Evolutionary conservation across 2,329 filamentous ascomycete species (phyloP).

Genomic region (Pyrenophora graminea): DNA sequence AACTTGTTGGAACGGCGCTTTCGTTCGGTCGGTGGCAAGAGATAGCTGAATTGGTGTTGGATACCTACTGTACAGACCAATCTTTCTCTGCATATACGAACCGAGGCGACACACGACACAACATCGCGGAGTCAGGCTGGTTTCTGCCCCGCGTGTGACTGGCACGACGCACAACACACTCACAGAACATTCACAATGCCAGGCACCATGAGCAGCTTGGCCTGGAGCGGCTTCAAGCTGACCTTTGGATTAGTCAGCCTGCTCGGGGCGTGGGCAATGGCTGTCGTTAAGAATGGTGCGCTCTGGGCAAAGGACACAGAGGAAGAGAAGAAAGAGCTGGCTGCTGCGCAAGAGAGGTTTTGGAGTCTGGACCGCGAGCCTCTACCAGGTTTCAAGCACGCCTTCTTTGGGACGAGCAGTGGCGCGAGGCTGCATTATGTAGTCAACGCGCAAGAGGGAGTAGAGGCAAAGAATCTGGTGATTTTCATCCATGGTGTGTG

Average conservation of each 20-base stretch:
- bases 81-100: no score
- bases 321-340: constrained; percentile 28
- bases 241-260: constrained; percentile 39
- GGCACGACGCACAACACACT: not conserved
- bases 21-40: no score
- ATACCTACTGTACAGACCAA: no score
- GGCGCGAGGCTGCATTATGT: constrained; percentile 62
- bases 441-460: constrained; percentile 36
- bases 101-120: no score
- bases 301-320: constrained; percentile 33
- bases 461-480: constrained; percentile 48
- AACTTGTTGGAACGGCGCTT: no score
- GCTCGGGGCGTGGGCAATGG: constrained; percentile 22
- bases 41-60: no score
- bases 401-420: constrained; percentile 55
- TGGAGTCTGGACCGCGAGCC: constrained; percentile 58
- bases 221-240: constrained; percentile 35
- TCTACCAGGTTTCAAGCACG: constrained; percentile 54
- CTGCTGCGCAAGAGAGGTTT: constrained; percentile 55
- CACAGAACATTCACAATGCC: not conserved
- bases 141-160: not conserved
- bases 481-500: constrained; percentile 58
- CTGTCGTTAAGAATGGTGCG: constrained; percentile 32
- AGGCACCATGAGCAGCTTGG: constrained; percentile 21
- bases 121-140: no score